Evolutionary conservation across 768 basidiomycete genomes (phyloP), one percentile per base, ranked within the genome.

Genomic region (Termitomyces sp.): DNA sequence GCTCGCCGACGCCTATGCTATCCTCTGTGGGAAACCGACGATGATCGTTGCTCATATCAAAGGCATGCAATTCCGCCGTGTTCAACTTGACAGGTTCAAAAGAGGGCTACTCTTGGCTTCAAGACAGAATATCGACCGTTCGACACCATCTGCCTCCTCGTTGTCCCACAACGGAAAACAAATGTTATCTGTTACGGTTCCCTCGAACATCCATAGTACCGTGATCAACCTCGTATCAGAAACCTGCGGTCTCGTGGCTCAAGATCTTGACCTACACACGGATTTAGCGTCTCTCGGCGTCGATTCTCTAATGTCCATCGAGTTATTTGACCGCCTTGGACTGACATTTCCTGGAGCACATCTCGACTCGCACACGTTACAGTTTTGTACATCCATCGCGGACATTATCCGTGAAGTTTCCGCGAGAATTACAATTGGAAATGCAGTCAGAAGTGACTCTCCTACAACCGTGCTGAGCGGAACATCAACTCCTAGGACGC

Each of bases 241-340:
- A 31, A 68, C 73, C 8, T 80, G 80, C 58, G 74, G 68, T 44
- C 64, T 81, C 41, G 71, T 72, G n/a, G 54, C 69, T 0, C 64
- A 73, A 12, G 54, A 65, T 1, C 55, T 76, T 24, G 71, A 74
- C 42, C 41, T 76, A 37, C 69, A 76, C 29, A 66, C 67, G 0
- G 78, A 83, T 49, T 69, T 90, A 18, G 74, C 73, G 12, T 68
- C 75, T 4, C 76, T 88, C 9, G 86, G 87, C 1, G 72, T 88
- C 50, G 85, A 88, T 62, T 88, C 86, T 1, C 68, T 88, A 58
- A 82, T 81, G 69, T 79, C 81, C 22, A 83, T 87, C 55, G 86
- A 89, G 65, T 69, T 85, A 8, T 67, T 70, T 18, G 66, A 69
- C 7, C 72, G 69, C 33, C 66, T 84, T 16, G 69, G 70, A n/a